Evolutionary conservation across 2,329 filamentous ascomycete species (phyloP), one percentile per base, ranked within the genome.

Genomic region (Fusarium sororula): DNA sequence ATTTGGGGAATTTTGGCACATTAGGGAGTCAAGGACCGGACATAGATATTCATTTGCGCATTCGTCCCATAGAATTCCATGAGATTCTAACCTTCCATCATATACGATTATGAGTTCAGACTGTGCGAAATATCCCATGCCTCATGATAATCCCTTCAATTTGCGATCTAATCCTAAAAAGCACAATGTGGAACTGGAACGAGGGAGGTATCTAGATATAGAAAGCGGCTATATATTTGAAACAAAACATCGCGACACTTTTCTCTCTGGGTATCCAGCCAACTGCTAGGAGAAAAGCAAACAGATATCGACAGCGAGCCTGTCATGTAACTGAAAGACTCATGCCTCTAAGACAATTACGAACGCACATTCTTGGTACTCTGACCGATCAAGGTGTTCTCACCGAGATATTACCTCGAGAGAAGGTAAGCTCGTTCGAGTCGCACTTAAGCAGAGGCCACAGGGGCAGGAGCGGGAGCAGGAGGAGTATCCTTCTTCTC

Each of bases 231-330:
- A 81, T 81, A 81, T 75, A 76, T 78, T 79, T 71, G 50, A 76
- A 72, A 74, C 68, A 72, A 72, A 68, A 78, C 76, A 77, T 77
- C 71, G 70, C 75, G 66, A 63, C 70, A 62, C 66, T 76, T 76
- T 71, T 78, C 72, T 76, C 73, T 72, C 68, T 69, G 66, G 78
- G 80, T 81, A 81, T 81, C 78, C 80, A 80, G 78, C 78, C 65
- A 75, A 77, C 66, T 70, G 74, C 72, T 68, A 77, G 73, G 73
- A 75, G 47, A 76, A 74, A 78, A 78, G 71, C 66, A 47, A 66
- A 74, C 48, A 67, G 22, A 32, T 47, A 42, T 39, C 38, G 48
- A 15, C 55, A 72, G 47, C 55, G 35, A 56, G 39, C 44, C 53
- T 72, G 53, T 32, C 48, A 53, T 55, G 38, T 28, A 51, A 67